Base-by-base conservation (phyloP, 2,329 filamentous ascomycete species). In the Nectriaceae sp. region DNA sequence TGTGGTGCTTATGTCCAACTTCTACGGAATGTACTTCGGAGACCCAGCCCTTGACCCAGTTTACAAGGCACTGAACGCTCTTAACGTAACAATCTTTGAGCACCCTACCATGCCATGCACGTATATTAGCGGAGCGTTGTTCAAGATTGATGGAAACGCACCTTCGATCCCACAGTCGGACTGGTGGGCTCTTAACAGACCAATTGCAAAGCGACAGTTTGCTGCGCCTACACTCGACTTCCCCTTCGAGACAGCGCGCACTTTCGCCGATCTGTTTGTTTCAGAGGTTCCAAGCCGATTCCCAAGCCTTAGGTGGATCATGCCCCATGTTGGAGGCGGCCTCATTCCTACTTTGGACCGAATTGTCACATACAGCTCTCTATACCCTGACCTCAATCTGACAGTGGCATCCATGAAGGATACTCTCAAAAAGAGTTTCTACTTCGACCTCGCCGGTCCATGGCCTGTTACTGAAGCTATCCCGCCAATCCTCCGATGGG, bases 71-170 rank as follows among this genome's bases (percentile, higher is more conserved):
- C 60, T 83, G 21, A 74, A 81, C 45, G 54, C 62, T 3, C 60
- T 75, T 2, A 66, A 73, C 4, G 75, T 75, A 0, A 73, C 70
- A 2, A 66, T 81, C 1, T 82, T 83, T 58, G 74, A 82, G 39
- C 80, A 83, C 46, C 79, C 78, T 1, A 81, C 77, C 1, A 76
- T 67, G n/a, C 75, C 74, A 0, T 75, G 70, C 47, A 72, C 70
- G 3, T 63, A 61, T 22, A 36, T 24, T 8, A 54, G 55, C 21
- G 22, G 42, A 5, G 8, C 33, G 5, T 19, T 18, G 2, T 60
- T 50, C 11, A 26, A 35, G 2, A 54, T 47, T 18, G 41, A 57
- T 33, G 51, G 44, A 2, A 21, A 38, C 4, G 36, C 42, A 13
- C 35, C 54, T 11, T 38, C 20, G 3, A 43, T 53, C 11, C 37